Evolutionary conservation across 371 early-diverging fungal species (phyloP), one percentile per base, ranked within the genome.

Genomic region (Massospora cicadina): DNA sequence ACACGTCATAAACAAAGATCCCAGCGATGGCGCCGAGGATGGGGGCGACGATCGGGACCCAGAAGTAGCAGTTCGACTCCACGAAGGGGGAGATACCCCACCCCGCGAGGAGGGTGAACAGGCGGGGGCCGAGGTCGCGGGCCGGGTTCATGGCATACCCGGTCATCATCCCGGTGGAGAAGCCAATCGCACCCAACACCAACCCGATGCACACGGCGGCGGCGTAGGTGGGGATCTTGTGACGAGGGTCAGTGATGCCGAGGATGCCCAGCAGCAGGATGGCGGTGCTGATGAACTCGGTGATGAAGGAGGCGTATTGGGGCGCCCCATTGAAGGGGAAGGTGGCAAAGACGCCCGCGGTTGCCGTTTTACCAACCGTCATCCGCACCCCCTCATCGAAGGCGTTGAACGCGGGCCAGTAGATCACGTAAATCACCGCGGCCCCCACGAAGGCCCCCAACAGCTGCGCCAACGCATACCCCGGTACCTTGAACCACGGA

Each of bases 141-240:
- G 93, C 92, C 55, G 90, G 91, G 72, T 93, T 93, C 59, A 93
- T 72, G 23, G 86, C 86, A 58, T 83, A 87, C 5, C 88, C 88
- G 28, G 88, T 86, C 63, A 80, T 79, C 75, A 82, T 81, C n/a
- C 83, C 84, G 58, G 84, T 74, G 53, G 83, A 75, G 68, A 81
- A 71, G 61, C 81, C 82, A 54, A 85, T 76, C 55, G 76, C 75
- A 17, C 83, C 77, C 31, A 92, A 74, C 65, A 83, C 73, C 27
- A 86, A 71, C 23, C 87, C 88, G 57, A 85, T 74, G 65, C 78
- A 71, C 17, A 83, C 60, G 0, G 84, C 79, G 29, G 66, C 67
- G 28, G 70, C 66, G 58, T 67, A 59, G 65, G 68, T 69, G 32
- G 71, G 69, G 2, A 86, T 84, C 21, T 76, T 69, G 72, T 87